Evolutionary conservation across 768 basidiomycete species (phyloP).

Genomic region (Serendipita vermifera): DNA sequence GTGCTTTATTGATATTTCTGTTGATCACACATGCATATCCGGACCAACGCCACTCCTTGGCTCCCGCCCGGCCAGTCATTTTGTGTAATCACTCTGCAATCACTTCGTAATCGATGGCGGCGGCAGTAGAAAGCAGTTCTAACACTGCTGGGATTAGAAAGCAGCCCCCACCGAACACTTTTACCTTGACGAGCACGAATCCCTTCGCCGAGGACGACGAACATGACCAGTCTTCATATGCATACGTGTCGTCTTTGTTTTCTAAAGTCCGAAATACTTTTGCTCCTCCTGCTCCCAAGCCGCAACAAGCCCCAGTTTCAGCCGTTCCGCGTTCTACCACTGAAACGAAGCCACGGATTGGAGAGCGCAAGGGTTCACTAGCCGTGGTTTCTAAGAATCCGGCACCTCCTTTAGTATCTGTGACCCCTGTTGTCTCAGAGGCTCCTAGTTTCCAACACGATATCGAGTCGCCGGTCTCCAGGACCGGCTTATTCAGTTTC

Average conservation of each 20-base stretch:
- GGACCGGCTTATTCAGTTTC: conserved; percentile 35
- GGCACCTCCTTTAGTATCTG: conserved; percentile 72
- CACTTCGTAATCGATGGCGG: too few species aligned
- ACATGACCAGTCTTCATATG: conserved; percentile 76
- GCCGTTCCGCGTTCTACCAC: conserved; percentile 25
- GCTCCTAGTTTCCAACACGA: conserved; percentile 56
- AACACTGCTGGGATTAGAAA: neutral
- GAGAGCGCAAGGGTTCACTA: conserved; percentile 29
- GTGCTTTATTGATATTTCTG: too few species aligned
- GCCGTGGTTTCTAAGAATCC: conserved; percentile 37
- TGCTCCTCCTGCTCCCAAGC: conserved; percentile 22
- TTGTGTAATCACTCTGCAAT: too few species aligned
- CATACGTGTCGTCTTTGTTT: conserved; percentile 66
- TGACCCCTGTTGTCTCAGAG: conserved; percentile 76
- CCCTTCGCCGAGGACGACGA: conserved; percentile 91
- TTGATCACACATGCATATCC: too few species aligned
- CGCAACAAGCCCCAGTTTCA: neutral
- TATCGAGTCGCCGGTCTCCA: conserved; percentile 45
- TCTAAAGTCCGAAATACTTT: conserved; percentile 73
- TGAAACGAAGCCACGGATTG: neutral
- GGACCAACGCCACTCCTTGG: too few species aligned
- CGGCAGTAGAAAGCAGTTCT: neutral
- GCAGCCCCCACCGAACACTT: neutral
- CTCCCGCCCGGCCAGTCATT: too few species aligned
- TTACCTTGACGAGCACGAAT: conserved; percentile 65